Evolutionary conservation across 2,329 filamentous ascomycete genomes (phyloP).

Genomic region (Pseudodiploospora longispora): DNA sequence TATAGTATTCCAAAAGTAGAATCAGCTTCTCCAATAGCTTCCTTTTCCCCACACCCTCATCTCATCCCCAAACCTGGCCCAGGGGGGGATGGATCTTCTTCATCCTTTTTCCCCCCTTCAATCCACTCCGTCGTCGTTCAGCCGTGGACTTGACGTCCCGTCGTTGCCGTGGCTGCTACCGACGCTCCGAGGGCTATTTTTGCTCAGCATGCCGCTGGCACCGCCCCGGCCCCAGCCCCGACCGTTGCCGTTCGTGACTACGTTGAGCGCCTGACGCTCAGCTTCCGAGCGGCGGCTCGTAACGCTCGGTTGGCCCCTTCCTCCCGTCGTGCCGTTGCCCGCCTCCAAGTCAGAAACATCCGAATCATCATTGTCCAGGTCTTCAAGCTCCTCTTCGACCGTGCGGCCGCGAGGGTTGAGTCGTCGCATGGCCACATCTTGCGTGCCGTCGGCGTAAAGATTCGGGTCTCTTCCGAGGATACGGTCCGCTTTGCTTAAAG

Average conservation of each 20-base stretch:
- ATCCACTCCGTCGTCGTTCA: slow-evolving; percentile 27
- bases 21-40: no score
- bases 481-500: slow-evolving; percentile 49
- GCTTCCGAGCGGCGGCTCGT: slow-evolving; percentile 24
- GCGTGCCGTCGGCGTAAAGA: slow-evolving; percentile 42
- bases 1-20: no score
- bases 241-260: slow-evolving; percentile 28
- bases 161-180: slow-evolving; percentile 11
- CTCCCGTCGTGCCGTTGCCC: slow-evolving; percentile 23
- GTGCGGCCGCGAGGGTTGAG: slow-evolving; percentile 38
- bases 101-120: slow-evolving; percentile 8
- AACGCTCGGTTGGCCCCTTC: not conserved
- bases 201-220: slow-evolving; percentile 35
- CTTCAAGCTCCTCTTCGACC: slow-evolving; percentile 33
- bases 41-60: no score
- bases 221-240: slow-evolving; percentile 29
- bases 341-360: slow-evolving; percentile 17
- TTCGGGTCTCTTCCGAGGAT: slow-evolving; percentile 50
- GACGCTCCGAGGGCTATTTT: slow-evolving; percentile 20
- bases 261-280: slow-evolving; percentile 39
- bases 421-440: slow-evolving; percentile 37
- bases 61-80: no score
- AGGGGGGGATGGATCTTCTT: no score
- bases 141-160: slow-evolving; percentile 10
- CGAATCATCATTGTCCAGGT: slow-evolving; percentile 30